These are phyloP conservation scores for Coemansia sp. DNA, from an alignment of 371 early-diverging fungal species.

Conservation along the genomic window DNA sequence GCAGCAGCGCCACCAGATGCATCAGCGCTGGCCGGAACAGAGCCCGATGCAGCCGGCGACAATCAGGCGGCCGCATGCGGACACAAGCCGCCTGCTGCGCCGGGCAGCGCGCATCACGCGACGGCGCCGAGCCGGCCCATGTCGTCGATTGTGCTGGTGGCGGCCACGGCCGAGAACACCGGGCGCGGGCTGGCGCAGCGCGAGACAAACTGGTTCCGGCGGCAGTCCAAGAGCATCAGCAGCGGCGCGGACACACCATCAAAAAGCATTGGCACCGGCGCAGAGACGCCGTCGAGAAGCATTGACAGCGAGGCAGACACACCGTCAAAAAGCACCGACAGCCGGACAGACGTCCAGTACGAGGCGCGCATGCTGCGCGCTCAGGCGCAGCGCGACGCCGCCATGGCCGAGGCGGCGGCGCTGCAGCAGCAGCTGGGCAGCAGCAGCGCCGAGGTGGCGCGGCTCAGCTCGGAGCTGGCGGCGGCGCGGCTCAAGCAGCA, in stretches of 20 bases:
- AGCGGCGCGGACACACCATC: neutral
- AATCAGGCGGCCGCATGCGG: neutral
- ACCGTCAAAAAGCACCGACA: neutral
- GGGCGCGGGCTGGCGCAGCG: neutral
- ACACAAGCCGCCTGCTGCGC: neutral
- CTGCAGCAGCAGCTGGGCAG: slow-evolving; percentile 23
- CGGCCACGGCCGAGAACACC: slow-evolving; percentile 38
- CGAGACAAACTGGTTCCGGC: slow-evolving; percentile 40
- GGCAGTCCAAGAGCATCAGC: slow-evolving; percentile 25
- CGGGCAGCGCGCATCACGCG: too few relatives aligned
- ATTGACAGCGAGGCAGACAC: neutral
- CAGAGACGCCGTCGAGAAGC: too few relatives aligned
- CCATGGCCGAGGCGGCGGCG: slow-evolving; percentile 26
- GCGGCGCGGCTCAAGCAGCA: slow-evolving; percentile 23
- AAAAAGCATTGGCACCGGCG: too few relatives aligned
- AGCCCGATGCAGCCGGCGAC: slow-evolving; percentile 1
- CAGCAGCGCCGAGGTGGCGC: slow-evolving; percentile 15
- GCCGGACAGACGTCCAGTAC: slow-evolving; percentile 8
- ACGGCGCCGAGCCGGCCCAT: slow-evolving; percentile 10
- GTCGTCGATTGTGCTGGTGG: slow-evolving; percentile 38
- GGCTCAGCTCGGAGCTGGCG: slow-evolving; percentile 20
- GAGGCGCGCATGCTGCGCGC: slow-evolving; percentile 36
- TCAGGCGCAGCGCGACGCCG: slow-evolving; percentile 32
- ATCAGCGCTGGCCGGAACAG: neutral
- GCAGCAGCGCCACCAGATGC: neutral